Evolutionary conservation across 768 basidiomycete species (phyloP).

Genomic region (Boletus eberwhitei): DNA sequence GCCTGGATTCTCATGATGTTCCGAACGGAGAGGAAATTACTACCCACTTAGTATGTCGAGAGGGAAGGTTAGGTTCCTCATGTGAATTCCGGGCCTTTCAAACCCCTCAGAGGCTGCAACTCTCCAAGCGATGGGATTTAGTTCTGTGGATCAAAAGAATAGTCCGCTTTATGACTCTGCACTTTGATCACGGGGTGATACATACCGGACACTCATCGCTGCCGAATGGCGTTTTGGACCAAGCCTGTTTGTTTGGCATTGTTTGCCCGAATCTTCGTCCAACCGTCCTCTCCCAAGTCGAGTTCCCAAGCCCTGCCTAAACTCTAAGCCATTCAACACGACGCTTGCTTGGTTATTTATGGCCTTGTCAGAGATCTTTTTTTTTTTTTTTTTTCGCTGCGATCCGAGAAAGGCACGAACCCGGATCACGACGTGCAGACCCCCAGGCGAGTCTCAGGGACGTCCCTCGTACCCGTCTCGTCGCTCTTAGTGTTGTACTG

Average conservation of each 20-base stretch:
- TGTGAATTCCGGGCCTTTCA: slow-evolving; percentile 8
- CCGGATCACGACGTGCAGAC: slow-evolving; percentile 11
- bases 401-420: background rate
- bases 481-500: background rate
- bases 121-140: slow-evolving; percentile 5
- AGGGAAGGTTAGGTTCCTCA: slow-evolving; percentile 16
- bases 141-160: background rate
- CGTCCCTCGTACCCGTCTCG: background rate
- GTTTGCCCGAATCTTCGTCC: slow-evolving; percentile 1
- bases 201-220: background rate
- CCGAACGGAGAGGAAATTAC: slow-evolving; percentile 1
- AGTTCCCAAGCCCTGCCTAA: background rate
- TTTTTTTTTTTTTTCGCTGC: background rate
- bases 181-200: background rate
- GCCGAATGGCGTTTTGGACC: background rate
- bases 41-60: background rate
- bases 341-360: no score
- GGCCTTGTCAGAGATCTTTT: background rate
- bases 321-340: background rate
- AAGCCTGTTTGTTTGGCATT: slow-evolving; percentile 1
- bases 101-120: background rate
- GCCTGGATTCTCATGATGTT: slow-evolving; percentile 16
- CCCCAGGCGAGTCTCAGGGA: slow-evolving; percentile 7
- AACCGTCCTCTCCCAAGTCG: background rate
- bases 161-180: background rate